phyloP scores from a whole-genome alignment of 495 filamentous ascomycete genomes.

The Cenococcum geophilum region DNA sequence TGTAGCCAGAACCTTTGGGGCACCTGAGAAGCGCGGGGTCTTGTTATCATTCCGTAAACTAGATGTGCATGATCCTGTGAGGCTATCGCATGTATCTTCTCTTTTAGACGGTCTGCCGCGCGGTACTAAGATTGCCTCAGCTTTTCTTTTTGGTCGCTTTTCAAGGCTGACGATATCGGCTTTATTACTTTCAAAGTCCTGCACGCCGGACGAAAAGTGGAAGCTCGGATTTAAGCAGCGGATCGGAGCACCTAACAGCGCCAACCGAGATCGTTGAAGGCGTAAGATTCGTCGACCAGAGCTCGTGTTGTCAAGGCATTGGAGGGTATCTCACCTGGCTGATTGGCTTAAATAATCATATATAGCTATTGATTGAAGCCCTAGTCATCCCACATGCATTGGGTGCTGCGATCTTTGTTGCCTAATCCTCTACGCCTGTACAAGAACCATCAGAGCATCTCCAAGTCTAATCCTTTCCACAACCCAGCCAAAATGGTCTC shows the following conservation, averaged over 20 bases:
- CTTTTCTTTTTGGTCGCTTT: too few relatives aligned
- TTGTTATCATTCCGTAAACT: too few relatives aligned
- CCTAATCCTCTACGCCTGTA: neutral
- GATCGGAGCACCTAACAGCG: neutral
- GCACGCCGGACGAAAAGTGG: neutral
- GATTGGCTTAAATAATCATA: neutral
- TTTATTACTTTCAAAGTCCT: too few relatives aligned
- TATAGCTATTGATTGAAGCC: neutral
- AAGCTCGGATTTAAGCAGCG: neutral
- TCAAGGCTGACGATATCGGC: too few relatives aligned
- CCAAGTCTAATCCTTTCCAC: neutral
- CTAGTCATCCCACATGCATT: neutral
- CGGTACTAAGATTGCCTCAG: too few relatives aligned
- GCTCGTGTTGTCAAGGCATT: too few relatives aligned
- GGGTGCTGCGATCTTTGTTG: neutral
- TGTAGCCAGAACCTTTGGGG: too few relatives aligned
- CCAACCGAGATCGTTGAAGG: neutral
- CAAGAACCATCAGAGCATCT: neutral
- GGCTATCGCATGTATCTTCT: too few relatives aligned
- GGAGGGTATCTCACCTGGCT: too few relatives aligned
- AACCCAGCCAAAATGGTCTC: conserved; percentile 17
- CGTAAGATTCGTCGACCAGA: neutral
- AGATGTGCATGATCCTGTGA: too few relatives aligned
- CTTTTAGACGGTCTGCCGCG: too few relatives aligned
- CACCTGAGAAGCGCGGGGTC: too few relatives aligned